phyloP scores from a whole-genome alignment of 1,284 basidiomycete species.

The Puccinia coronata region DNA sequence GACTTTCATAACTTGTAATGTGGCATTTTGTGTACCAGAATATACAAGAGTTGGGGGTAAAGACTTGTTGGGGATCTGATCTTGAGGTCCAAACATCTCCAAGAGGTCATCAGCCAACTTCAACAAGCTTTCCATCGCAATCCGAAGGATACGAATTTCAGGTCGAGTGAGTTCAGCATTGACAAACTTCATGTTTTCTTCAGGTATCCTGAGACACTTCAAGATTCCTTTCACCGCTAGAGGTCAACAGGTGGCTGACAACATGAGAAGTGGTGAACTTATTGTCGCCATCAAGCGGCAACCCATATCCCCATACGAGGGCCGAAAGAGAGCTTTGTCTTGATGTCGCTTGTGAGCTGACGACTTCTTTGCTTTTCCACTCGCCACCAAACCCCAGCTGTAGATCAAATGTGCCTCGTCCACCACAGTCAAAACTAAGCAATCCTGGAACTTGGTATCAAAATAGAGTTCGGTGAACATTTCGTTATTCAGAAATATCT shows the following conservation, averaged over 20 bases:
- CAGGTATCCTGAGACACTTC: neutral
- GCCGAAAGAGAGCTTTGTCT: neutral
- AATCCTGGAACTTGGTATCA: neutral
- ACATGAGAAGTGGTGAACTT: neutral
- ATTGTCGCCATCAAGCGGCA: neutral
- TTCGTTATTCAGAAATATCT: neutral
- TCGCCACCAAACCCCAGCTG: slow-evolving; percentile 22
- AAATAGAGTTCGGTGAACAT: neutral
- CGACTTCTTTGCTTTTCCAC: neutral
- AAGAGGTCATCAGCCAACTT: neutral
- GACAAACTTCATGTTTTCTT: neutral
- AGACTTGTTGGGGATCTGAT: neutral
- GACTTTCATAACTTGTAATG: neutral
- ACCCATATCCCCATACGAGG: neutral
- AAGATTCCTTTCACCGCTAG: neutral
- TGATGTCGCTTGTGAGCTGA: neutral
- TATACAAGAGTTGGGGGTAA: slow-evolving; percentile 11
- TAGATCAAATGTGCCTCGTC: no score
- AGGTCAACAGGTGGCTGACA: slow-evolving; percentile 1
- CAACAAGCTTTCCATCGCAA: neutral
- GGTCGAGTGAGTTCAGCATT: neutral
- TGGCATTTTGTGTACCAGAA: neutral
- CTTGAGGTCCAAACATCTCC: neutral
- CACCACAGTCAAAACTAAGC: neutral
- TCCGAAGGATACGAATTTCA: slow-evolving; percentile 5